A percentile compares a stretch with the other conserved stretches of the same genome.
Evolutionary conservation across 148 eudicot species (phyloP).

Genomic region (Pharnaceum exiguum): DNA sequence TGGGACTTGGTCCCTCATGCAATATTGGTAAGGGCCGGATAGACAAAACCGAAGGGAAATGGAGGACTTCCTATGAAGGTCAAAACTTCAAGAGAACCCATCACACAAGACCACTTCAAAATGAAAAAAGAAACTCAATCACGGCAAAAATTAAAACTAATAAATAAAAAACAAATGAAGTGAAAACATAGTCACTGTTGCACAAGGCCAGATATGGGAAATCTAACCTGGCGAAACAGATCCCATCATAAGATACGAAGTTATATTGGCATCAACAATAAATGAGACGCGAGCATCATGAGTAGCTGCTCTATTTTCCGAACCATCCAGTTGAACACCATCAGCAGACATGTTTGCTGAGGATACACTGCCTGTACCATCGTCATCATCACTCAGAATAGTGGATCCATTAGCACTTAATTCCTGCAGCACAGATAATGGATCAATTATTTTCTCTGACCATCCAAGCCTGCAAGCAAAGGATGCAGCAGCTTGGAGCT

Average conservation of each 20-base stretch:
- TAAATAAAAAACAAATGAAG: background rate
- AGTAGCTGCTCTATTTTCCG: conserved; percentile 48
- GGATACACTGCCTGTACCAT: conserved; percentile 48
- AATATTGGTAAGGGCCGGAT: too few relatives aligned
- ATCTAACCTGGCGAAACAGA: conserved; percentile 93
- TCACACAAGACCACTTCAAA: too few relatives aligned
- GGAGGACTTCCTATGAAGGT: too few relatives aligned
- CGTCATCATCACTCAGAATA: conserved; percentile 70
- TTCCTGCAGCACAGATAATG: conserved; percentile 78
- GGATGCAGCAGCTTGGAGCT: conserved; percentile 95
- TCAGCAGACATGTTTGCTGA: conserved; percentile 45
- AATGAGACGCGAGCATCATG: conserved; percentile 83
- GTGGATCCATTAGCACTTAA: conserved; percentile 43
- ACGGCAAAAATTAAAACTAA: background rate
- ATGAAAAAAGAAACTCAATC: too few relatives aligned
- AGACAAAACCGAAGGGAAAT: too few relatives aligned
- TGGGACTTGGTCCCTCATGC: too few relatives aligned
- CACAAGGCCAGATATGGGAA: background rate
- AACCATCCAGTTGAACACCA: conserved; percentile 54
- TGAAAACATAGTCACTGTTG: background rate
- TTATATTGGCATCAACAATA: conserved; percentile 95
- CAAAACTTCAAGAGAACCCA: too few relatives aligned
- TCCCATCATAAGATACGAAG: conserved; percentile 99
- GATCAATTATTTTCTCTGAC: conserved; percentile 92
- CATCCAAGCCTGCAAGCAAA: conserved; percentile 97